These are phyloP conservation scores for Argentina anserina DNA, from an alignment of 306 rosid genomes.

Conservation along the genomic window DNA sequence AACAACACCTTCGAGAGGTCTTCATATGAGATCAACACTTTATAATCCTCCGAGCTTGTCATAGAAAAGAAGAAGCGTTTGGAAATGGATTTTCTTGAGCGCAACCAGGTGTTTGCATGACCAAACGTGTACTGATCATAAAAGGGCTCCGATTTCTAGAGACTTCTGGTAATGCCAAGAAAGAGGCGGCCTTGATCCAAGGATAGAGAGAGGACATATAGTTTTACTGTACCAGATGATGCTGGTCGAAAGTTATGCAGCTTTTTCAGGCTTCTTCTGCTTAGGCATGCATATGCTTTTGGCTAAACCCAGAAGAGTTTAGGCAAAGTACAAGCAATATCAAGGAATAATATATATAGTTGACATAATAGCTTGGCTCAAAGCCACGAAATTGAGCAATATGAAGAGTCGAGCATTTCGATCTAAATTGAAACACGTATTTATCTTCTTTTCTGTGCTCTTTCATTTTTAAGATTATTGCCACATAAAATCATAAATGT, in stretches of 20 bases:
- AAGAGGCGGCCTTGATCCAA: constrained; percentile 1
- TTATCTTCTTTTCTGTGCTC: not conserved
- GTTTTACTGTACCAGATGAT: constrained; percentile 11
- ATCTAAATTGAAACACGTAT: not conserved
- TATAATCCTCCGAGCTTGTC: constrained; percentile 28
- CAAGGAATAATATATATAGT: constrained; percentile 35
- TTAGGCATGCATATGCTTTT: constrained; percentile 35
- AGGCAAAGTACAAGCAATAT: constrained; percentile 28
- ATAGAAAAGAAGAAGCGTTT: constrained; percentile 7
- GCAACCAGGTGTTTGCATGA: constrained; percentile 6
- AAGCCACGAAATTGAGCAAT: constrained; percentile 10
- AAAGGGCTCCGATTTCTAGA: constrained; percentile 8
- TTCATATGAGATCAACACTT: constrained; percentile 22
- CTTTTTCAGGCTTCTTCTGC: constrained; percentile 22
- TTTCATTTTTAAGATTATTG: not conserved
- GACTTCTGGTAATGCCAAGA: constrained; percentile 18
- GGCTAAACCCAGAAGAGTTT: constrained; percentile 30
- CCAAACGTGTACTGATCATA: constrained; percentile 14
- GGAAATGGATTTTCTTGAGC: constrained; percentile 5
- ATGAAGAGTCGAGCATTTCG: constrained; percentile 17
- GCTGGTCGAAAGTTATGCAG: constrained; percentile 29
- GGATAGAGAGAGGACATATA: constrained; percentile 9
- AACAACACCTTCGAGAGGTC: constrained; percentile 28
- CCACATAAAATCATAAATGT: not conserved
- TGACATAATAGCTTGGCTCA: constrained; percentile 33